A percentile compares a stretch with the other conserved stretches of the same genome.
Evolutionary conservation across 2,329 filamentous ascomycete species (phyloP).

Genomic region (Ceratocystis huliohia): DNA sequence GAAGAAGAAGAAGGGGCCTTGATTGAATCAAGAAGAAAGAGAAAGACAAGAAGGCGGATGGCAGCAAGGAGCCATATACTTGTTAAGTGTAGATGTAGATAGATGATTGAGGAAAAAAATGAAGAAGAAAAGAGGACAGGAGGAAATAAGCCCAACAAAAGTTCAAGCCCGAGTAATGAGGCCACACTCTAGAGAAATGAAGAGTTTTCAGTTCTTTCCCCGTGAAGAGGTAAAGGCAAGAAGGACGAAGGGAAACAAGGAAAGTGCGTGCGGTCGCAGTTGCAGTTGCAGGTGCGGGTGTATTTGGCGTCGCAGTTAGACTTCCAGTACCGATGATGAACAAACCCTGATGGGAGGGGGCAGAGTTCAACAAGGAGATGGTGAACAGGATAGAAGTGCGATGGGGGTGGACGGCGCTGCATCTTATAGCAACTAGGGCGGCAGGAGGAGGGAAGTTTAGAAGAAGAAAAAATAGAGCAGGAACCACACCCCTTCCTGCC

Average conservation of each 20-base stretch:
- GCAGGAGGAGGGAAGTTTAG: background rate
- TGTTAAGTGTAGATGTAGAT: background rate
- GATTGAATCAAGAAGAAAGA: background rate
- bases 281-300: too few species aligned
- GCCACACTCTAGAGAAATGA: background rate
- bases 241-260: background rate
- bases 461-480: background rate
- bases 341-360: constrained; percentile 1
- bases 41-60: background rate
- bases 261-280: background rate
- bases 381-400: background rate
- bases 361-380: background rate
- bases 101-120: background rate
- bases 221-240: background rate
- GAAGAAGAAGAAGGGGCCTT: background rate
- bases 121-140: background rate
- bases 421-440: background rate
- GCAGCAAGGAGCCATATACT: background rate
- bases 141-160: background rate
- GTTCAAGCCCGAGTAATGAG: background rate
- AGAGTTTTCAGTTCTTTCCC: constrained; percentile 8
- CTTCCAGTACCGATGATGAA: background rate
- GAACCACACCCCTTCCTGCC: background rate
- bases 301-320: background rate
- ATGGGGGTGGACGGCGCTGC: constrained; percentile 2